phyloP scores from a whole-genome alignment of 306 rosid species.

The Pyrus betulifolia region DNA sequence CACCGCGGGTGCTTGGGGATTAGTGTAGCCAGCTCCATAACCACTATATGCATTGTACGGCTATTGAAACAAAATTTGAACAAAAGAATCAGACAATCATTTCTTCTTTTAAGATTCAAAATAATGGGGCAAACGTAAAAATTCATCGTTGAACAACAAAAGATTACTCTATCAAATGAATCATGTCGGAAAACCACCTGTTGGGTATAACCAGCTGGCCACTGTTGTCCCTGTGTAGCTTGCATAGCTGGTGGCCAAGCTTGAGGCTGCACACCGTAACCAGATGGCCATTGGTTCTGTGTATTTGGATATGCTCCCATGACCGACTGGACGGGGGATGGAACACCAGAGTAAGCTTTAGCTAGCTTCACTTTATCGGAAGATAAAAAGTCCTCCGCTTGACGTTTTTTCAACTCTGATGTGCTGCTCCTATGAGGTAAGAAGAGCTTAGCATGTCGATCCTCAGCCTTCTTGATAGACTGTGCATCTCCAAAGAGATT shows the following conservation, averaged over 20 bases:
- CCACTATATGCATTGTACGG: slow-evolving; percentile 71
- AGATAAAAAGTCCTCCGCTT: slow-evolving; percentile 80
- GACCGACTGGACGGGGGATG: slow-evolving; percentile 74
- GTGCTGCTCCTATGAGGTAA: slow-evolving; percentile 71
- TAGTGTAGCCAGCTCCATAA: slow-evolving; percentile 60
- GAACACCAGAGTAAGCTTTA: slow-evolving; percentile 59
- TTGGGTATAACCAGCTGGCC: slow-evolving; percentile 87
- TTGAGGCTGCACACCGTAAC: slow-evolving; percentile 82
- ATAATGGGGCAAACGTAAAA: neutral
- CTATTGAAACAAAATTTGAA: slow-evolving; percentile 34
- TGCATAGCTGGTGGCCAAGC: slow-evolving; percentile 89
- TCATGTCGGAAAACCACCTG: slow-evolving; percentile 39
- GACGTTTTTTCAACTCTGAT: slow-evolving; percentile 88
- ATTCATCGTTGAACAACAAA: neutral
- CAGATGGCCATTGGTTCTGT: slow-evolving; percentile 78
- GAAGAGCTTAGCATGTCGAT: slow-evolving; percentile 89
- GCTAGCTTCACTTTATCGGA: slow-evolving; percentile 78
- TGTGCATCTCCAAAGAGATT: slow-evolving; percentile 87
- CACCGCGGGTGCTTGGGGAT: slow-evolving; percentile 51
- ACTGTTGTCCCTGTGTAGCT: slow-evolving; percentile 84
- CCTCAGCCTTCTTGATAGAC: slow-evolving; percentile 87
- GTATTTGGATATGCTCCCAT: slow-evolving; percentile 76
- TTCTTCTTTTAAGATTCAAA: neutral
- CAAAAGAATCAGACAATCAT: neutral
- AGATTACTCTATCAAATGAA: neutral